Conservation (phyloP, 179 eudicot genomes). For the Vitellaria paradoxa region DNA sequence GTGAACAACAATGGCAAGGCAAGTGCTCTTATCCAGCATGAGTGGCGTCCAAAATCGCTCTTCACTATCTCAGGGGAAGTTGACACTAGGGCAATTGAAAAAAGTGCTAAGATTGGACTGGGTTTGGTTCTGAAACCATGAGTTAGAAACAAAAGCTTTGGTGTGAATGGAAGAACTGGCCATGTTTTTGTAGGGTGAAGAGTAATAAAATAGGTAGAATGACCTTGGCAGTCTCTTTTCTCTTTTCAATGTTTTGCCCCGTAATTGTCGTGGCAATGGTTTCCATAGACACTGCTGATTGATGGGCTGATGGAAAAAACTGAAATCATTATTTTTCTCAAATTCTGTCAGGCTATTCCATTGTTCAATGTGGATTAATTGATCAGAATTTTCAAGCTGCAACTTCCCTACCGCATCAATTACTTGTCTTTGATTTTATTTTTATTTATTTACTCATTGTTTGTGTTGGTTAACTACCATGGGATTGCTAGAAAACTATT, state of each 20-base stretch:
- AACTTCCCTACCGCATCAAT: background rate
- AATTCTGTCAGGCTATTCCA: background rate
- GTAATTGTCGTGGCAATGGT: slow-evolving; percentile 19
- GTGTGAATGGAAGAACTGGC: background rate
- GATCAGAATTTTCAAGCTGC: background rate
- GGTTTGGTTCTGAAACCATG: slow-evolving; percentile 85
- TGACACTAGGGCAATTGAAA: slow-evolving; percentile 85
- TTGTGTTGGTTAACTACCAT: background rate
- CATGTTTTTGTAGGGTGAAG: slow-evolving; percentile 19
- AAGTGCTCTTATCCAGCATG: slow-evolving; percentile 88
- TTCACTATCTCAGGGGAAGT: slow-evolving; percentile 91
- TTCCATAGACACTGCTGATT: slow-evolving; percentile 19
- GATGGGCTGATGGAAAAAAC: slow-evolving; percentile 19
- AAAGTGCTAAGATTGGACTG: slow-evolving; percentile 87
- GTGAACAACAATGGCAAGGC: slow-evolving; percentile 83
- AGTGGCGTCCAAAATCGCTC: slow-evolving; percentile 80
- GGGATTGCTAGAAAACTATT: no score
- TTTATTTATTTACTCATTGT: background rate
- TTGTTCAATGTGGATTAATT: background rate
- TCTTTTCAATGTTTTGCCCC: slow-evolving; percentile 20
- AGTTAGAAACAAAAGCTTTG: slow-evolving; percentile 8
- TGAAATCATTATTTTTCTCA: slow-evolving; percentile 1
- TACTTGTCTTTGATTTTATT: background rate
- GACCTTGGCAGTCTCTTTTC: slow-evolving; percentile 8
- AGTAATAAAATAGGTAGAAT: slow-evolving; percentile 33